Evolutionary conservation across 495 filamentous ascomycete genomes (phyloP).

Genomic region (Clavariopsis aquatica): DNA sequence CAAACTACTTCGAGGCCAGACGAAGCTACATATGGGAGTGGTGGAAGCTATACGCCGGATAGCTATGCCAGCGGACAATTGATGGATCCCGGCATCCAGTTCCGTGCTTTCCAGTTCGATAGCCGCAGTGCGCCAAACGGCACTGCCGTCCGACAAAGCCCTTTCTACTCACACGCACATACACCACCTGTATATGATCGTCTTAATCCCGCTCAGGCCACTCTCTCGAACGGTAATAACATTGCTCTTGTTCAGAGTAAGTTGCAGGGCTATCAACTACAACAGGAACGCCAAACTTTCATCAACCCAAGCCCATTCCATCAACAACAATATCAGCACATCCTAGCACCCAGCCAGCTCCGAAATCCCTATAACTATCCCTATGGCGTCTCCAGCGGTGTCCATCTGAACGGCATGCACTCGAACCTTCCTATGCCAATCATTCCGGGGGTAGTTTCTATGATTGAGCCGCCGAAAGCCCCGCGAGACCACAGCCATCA

Average conservation of each 20-base stretch:
- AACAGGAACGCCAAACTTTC: slow-evolving; percentile 29
- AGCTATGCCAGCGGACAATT: slow-evolving; percentile 27
- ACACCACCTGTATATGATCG: slow-evolving; percentile 46
- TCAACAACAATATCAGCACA: slow-evolving; percentile 34
- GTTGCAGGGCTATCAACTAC: slow-evolving; percentile 50
- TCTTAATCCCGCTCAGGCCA: slow-evolving; percentile 39
- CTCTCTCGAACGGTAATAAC: slow-evolving; percentile 51
- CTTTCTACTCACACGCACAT: slow-evolving; percentile 44
- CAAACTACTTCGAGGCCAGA: slow-evolving; percentile 13
- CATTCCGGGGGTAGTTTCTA: slow-evolving; percentile 35
- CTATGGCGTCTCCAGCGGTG: slow-evolving; percentile 35
- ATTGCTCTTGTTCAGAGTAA: slow-evolving; percentile 51
- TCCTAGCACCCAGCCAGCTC: slow-evolving; percentile 35
- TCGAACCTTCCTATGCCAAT: slow-evolving; percentile 33
- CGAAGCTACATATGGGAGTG: slow-evolving; percentile 6
- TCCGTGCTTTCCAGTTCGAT: slow-evolving; percentile 31
- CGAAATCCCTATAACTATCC: slow-evolving; percentile 35
- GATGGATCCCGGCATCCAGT: slow-evolving; percentile 32
- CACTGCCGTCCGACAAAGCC: slow-evolving; percentile 37
- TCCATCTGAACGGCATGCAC: slow-evolving; percentile 41
- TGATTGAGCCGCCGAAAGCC: slow-evolving; percentile 52
- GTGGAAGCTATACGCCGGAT: slow-evolving; percentile 40
- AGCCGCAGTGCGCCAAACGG: slow-evolving; percentile 38
- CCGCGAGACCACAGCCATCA: slow-evolving; percentile 62
- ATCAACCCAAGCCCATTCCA: slow-evolving; percentile 34